Evolutionary conservation across 345 rosid genomes (phyloP).

Genomic region (Aurinia saxatilis): DNA sequence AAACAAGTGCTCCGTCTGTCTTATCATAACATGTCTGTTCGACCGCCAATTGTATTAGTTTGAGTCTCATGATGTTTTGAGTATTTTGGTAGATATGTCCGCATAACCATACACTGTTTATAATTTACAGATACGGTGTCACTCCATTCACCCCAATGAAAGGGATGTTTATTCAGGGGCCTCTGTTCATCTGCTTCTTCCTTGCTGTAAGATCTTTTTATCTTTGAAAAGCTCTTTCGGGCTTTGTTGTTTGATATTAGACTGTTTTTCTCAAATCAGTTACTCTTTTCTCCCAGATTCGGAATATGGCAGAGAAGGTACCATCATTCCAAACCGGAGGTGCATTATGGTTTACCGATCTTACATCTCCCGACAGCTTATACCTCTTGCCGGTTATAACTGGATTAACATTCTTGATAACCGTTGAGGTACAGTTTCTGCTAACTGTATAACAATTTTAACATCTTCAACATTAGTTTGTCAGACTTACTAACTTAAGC

Average conservation of each 20-base stretch:
- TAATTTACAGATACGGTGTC: slow-evolving; percentile 60
- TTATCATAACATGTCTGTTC: background rate
- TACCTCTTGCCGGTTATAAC: slow-evolving; percentile 69
- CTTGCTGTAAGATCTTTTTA: slow-evolving; percentile 57
- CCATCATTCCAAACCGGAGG: slow-evolving; percentile 85
- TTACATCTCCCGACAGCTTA: slow-evolving; percentile 61
- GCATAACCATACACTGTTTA: slow-evolving; percentile 7
- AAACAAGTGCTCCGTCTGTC: background rate
- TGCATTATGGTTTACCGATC: slow-evolving; percentile 74
- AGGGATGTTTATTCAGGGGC: slow-evolving; percentile 75
- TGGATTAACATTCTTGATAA: slow-evolving; percentile 52
- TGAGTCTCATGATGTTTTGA: background rate
- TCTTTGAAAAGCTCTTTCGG: background rate
- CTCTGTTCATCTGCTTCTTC: slow-evolving; percentile 70
- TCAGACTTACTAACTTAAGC: background rate
- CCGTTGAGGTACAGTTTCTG: slow-evolving; percentile 65
- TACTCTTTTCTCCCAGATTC: slow-evolving; percentile 35
- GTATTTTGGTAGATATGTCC: background rate
- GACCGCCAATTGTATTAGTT: background rate
- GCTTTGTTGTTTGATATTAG: background rate
- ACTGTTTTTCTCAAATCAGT: background rate
- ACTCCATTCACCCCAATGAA: slow-evolving; percentile 75
- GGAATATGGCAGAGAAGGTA: slow-evolving; percentile 84
- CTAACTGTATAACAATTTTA: background rate
- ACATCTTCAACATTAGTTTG: background rate